Percentiles rank a stretch among this genome's conserved stretches.
Conservation (phyloP, 345 rosid species). For the Populus ilicifolia region DNA sequence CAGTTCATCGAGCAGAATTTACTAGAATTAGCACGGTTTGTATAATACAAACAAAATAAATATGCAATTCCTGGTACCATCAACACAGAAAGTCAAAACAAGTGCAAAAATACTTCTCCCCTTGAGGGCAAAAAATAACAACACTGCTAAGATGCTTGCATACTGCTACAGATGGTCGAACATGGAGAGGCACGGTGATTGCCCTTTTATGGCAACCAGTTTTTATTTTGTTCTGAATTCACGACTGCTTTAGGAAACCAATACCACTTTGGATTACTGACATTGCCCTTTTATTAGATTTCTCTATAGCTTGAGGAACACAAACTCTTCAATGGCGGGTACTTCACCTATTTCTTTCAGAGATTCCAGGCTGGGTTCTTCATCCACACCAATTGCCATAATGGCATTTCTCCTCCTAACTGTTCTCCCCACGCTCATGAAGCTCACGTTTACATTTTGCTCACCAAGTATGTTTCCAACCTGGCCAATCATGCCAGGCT, state of each 20-base stretch:
- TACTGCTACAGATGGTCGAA: background rate
- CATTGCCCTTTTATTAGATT: background rate
- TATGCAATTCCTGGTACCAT: background rate
- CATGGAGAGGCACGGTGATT: background rate
- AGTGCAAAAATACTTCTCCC: background rate
- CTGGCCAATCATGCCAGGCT: slow-evolving; percentile 80
- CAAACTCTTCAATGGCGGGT: slow-evolving; percentile 69
- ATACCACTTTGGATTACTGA: background rate
- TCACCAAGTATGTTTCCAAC: slow-evolving; percentile 72
- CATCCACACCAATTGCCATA: slow-evolving; percentile 90
- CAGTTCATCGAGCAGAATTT: background rate
- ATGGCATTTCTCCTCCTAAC: slow-evolving; percentile 53
- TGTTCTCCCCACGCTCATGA: slow-evolving; percentile 86
- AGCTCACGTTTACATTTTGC: slow-evolving; percentile 69
- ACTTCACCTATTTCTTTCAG: slow-evolving; percentile 56
- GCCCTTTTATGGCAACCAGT: background rate
- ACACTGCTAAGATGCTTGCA: background rate
- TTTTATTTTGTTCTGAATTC: background rate
- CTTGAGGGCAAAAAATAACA: background rate
- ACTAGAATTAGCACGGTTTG: background rate
- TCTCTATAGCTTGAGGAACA: slow-evolving; percentile 50
- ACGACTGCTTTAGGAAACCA: background rate
- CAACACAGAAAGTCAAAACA: background rate
- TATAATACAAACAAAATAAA: background rate
- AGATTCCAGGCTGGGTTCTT: slow-evolving; percentile 57